Conservation (phyloP, 2,329 filamentous ascomycete species). For the Trichophyton schoenleinii region DNA sequence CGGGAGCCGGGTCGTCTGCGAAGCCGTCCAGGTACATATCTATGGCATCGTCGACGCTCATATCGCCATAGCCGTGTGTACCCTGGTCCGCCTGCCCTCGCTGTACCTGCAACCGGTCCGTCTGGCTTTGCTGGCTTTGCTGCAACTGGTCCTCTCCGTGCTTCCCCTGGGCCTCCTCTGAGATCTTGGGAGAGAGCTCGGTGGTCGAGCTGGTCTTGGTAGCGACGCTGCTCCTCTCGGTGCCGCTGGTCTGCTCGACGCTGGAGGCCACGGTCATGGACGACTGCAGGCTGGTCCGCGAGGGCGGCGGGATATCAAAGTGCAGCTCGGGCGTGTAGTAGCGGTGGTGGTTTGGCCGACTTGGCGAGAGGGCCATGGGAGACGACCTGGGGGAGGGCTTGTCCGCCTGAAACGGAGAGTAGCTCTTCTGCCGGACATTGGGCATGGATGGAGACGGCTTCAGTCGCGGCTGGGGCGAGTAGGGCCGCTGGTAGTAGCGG, state of each 20-base stretch:
- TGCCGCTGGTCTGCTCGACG: slow-evolving; percentile 47
- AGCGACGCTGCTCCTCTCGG: slow-evolving; percentile 68
- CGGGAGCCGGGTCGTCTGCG: slow-evolving; percentile 27
- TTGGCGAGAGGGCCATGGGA: background rate
- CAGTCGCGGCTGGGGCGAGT: slow-evolving; percentile 1
- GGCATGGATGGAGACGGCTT: slow-evolving; percentile 25
- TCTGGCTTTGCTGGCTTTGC: too few relatives aligned
- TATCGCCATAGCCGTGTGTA: slow-evolving; percentile 43
- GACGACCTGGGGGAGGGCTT: slow-evolving; percentile 6
- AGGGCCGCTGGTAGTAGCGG: background rate
- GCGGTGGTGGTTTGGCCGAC: slow-evolving; percentile 5
- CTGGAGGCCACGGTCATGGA: slow-evolving; percentile 47
- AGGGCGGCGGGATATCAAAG: slow-evolving; percentile 18
- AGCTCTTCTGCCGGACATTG: slow-evolving; percentile 20
- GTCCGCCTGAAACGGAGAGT: slow-evolving; percentile 10
- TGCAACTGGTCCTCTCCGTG: too few relatives aligned
- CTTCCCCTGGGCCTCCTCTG: slow-evolving; percentile 44
- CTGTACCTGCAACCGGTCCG: too few relatives aligned
- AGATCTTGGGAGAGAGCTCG: slow-evolving; percentile 46
- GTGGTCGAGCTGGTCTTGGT: slow-evolving; percentile 67
- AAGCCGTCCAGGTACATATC: slow-evolving; percentile 50
- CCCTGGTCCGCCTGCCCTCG: slow-evolving; percentile 35
- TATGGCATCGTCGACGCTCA: slow-evolving; percentile 50
- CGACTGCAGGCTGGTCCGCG: slow-evolving; percentile 48
- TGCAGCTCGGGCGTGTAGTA: slow-evolving; percentile 20